A percentile compares a stretch with the other conserved stretches of the same genome.
phyloP scores from a whole-genome alignment of 2,329 filamentous ascomycete species.

The Pochonia chlamydosporia region DNA sequence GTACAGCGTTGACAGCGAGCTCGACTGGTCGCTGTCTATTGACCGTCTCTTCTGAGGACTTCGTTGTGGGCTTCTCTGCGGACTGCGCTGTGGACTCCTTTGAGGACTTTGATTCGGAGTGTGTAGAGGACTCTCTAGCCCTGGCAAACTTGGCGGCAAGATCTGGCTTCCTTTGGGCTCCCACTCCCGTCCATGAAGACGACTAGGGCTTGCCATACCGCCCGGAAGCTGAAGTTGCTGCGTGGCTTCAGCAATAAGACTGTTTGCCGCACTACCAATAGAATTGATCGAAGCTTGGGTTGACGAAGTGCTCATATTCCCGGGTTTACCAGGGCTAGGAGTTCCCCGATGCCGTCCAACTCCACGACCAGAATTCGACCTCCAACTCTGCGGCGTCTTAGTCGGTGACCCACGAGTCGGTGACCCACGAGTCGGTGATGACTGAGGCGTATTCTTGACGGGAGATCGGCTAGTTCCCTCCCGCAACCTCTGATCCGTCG shows the following conservation, averaged over 20 bases:
- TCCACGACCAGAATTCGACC: constrained; percentile 7
- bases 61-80: constrained; percentile 13
- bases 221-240: constrained; percentile 29
- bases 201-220: constrained; percentile 39
- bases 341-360: constrained; percentile 14
- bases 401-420: constrained; percentile 18
- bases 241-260: constrained; percentile 30
- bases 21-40: constrained; percentile 40
- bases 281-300: constrained; percentile 22
- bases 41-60: constrained; percentile 23
- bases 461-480: constrained; percentile 29
- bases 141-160: constrained; percentile 8
- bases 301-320: constrained; percentile 14
- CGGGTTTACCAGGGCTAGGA: constrained; percentile 22
- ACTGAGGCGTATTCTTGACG: constrained; percentile 16
- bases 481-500: constrained; percentile 45
- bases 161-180: constrained; percentile 12
- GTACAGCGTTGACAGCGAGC: constrained; percentile 51
- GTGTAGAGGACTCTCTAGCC: constrained; percentile 7
- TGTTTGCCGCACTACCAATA: constrained; percentile 32
- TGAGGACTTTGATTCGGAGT: constrained; percentile 15
- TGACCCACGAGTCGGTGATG: constrained; percentile 13
- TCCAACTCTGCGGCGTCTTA: constrained; percentile 12
- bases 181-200: constrained; percentile 23
- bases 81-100: constrained; percentile 14